Conservation (phyloP, 345 rosid species). For the Clausena lansium region DNA sequence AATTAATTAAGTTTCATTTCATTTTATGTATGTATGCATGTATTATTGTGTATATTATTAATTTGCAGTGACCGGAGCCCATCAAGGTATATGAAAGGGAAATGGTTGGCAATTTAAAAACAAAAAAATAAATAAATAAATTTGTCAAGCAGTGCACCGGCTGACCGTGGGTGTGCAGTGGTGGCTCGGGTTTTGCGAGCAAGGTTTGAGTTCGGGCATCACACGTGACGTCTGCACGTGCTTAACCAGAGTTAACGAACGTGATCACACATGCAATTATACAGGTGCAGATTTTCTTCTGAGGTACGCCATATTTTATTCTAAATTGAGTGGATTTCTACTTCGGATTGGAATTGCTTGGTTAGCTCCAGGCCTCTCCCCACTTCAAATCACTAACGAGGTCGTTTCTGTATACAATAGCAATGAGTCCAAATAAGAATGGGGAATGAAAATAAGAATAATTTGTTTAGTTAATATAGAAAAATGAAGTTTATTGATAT, state of each 20-base stretch:
- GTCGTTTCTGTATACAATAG: not conserved
- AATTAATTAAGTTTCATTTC: too few species aligned
- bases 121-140: not conserved
- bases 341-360: not conserved
- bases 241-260: constrained; percentile 14
- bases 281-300: not conserved
- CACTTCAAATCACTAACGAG: not conserved
- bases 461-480: too few species aligned
- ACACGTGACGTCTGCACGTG: constrained; percentile 20
- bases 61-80: too few species aligned
- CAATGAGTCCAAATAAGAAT: too few species aligned
- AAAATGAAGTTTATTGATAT: fast-evolving
- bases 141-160: not conserved
- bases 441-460: too few species aligned
- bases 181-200: not conserved
- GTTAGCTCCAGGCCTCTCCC: not conserved
- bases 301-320: not conserved
- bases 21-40: too few species aligned
- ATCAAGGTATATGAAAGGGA: not conserved
- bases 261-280: constrained; percentile 10
- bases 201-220: not conserved
- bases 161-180: too few species aligned
- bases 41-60: not conserved
- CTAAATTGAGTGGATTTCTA: too few species aligned
- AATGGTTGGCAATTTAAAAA: not conserved